Conservation (phyloP, 2,329 filamentous ascomycete species). For the Ilyonectria destructans region DNA sequence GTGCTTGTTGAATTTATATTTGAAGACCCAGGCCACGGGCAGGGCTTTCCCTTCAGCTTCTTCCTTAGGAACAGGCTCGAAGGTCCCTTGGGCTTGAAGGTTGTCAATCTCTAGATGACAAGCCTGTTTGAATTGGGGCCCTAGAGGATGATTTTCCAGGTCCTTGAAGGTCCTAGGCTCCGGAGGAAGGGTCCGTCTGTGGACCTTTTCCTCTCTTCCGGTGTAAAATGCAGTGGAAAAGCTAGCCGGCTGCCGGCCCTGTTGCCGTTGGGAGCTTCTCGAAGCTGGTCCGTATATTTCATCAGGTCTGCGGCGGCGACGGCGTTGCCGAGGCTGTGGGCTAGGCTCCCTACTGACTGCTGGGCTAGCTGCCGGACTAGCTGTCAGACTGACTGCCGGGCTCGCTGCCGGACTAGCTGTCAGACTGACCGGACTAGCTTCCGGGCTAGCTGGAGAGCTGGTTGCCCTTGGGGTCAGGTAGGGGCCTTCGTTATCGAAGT, state of each 20-base stretch:
- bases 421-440: background rate
- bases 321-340: background rate
- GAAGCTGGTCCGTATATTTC: too few relatives aligned
- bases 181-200: constrained; percentile 8
- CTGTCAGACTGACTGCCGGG: too few relatives aligned
- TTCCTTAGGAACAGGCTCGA: constrained; percentile 1
- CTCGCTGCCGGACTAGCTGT: background rate
- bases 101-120: background rate
- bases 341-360: background rate
- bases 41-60: constrained; percentile 1
- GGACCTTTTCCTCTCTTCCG: constrained; percentile 13
- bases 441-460: too few relatives aligned
- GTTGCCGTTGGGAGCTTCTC: too few relatives aligned
- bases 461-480: too few relatives aligned
- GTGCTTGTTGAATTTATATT: constrained; percentile 29
- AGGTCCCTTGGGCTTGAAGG: constrained; percentile 9
- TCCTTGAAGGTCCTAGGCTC: constrained; percentile 24
- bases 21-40: constrained; percentile 25
- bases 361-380: constrained; percentile 1
- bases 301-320: too few relatives aligned
- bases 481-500: too few relatives aligned
- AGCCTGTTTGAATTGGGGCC: constrained; percentile 20
- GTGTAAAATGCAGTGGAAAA: background rate
- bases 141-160: constrained; percentile 10
- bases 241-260: background rate